Evolutionary conservation across 2,329 filamentous ascomycete species (phyloP).

Genomic region (Fusarium drepaniforme): DNA sequence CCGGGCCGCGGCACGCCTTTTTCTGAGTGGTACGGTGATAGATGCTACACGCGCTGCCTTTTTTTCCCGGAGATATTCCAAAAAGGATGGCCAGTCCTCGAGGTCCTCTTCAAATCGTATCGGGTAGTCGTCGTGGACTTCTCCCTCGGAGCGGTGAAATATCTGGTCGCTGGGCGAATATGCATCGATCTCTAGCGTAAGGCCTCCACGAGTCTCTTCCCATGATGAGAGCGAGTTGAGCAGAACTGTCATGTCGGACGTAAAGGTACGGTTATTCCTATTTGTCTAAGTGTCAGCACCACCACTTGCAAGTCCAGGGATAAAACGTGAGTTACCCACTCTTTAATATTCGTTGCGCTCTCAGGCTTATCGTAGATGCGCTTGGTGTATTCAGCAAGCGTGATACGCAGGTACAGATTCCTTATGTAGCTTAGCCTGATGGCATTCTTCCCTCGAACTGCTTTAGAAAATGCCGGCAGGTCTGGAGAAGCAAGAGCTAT

Average conservation of each 20-base stretch:
- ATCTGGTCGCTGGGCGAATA: conserved; percentile 23
- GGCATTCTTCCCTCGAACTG: not conserved
- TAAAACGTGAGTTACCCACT: not conserved
- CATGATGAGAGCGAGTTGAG: conserved; percentile 22
- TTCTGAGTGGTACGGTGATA: not conserved
- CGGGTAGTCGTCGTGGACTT: conserved; percentile 19
- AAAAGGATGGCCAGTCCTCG: not conserved
- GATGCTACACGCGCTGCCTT: not conserved
- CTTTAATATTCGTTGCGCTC: not conserved
- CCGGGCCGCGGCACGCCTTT: not conserved
- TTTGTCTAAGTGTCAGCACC: not conserved
- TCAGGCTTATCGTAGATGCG: conserved; percentile 1
- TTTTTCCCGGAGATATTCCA: conserved; percentile 2
- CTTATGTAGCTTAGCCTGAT: conserved; percentile 15
- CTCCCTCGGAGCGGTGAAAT: not conserved
- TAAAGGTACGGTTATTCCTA: conserved; percentile 30
- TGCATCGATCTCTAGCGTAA: conserved; percentile 24
- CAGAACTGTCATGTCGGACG: conserved; percentile 6
- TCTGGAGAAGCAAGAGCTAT: conserved; percentile 12
- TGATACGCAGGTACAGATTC: conserved; percentile 5
- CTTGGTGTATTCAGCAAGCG: conserved; percentile 7
- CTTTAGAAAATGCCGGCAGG: not conserved
- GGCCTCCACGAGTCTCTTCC: conserved; percentile 21
- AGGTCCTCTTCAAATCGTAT: conserved; percentile 19
- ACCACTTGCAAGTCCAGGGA: not conserved